Conservation (phyloP, 352 stramenopile genomes). For the Pythium folliculosum region DNA sequence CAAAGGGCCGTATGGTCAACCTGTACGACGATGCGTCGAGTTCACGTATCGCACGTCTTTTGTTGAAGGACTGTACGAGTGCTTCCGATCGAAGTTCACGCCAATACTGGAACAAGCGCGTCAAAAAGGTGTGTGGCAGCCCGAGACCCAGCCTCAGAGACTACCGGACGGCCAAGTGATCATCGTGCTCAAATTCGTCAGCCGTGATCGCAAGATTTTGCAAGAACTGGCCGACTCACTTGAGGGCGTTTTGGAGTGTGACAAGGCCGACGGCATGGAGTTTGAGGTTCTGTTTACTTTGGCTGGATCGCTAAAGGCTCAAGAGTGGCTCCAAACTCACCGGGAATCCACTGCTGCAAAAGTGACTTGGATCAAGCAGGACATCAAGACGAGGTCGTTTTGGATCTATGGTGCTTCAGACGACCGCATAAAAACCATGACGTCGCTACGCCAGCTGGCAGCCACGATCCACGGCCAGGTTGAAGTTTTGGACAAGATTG, state of each 20-base stretch:
- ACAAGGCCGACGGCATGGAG: slow-evolving; percentile 6
- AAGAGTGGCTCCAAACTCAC: slow-evolving; percentile 1
- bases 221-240: slow-evolving; percentile 5
- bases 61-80: slow-evolving; percentile 15
- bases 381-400: slow-evolving; percentile 3
- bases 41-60: slow-evolving; percentile 18
- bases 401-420: slow-evolving; percentile 4
- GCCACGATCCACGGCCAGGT: slow-evolving; percentile 10
- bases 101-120: neutral
- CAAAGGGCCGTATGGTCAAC: slow-evolving; percentile 19
- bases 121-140: neutral
- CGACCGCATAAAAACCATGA: neutral
- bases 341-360: neutral
- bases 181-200: slow-evolving; percentile 19
- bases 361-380: slow-evolving; percentile 10
- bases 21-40: slow-evolving; percentile 24
- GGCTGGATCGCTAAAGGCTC: slow-evolving; percentile 10
- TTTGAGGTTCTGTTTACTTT: slow-evolving; percentile 15
- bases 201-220: neutral
- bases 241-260: slow-evolving; percentile 5
- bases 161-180: slow-evolving; percentile 13
- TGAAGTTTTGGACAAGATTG: slow-evolving; percentile 22
- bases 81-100: neutral
- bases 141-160: neutral
- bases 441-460: neutral